Percentiles rank a stretch among this genome's conserved stretches.
phyloP scores from a whole-genome alignment of 805 yeast species.

The Limtongia smithiae region DNA sequence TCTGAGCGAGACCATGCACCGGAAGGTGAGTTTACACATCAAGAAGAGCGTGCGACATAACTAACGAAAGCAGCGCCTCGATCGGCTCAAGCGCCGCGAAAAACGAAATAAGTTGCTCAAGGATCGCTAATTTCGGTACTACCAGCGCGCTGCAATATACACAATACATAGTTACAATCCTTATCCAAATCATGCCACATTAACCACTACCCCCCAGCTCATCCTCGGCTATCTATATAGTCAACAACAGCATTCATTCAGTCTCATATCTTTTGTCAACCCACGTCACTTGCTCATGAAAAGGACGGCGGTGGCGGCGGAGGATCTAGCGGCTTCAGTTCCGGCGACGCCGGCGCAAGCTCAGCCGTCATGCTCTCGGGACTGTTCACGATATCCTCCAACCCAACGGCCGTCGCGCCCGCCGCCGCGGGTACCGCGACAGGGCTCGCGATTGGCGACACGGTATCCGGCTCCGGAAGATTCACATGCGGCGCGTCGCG shows the following conservation, averaged over 20 bases:
- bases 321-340: conserved; percentile 14
- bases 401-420: conserved; percentile 4
- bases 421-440: conserved; percentile 13
- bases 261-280: no score
- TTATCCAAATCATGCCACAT: not conserved
- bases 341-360: conserved; percentile 8
- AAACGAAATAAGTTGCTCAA: conserved; percentile 91
- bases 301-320: conserved; percentile 5
- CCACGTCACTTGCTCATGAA: no score
- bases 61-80: conserved; percentile 46
- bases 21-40: conserved; percentile 49
- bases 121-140: conserved; percentile 85
- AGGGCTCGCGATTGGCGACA: not conserved
- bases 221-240: no score
- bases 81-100: conserved; percentile 82
- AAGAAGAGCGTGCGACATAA: not conserved
- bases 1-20: conserved; percentile 83
- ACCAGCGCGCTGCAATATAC: no score
- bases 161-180: not conserved
- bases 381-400: conserved; percentile 8
- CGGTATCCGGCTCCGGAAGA: conserved; percentile 4
- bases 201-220: no score
- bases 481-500: conserved; percentile 4
- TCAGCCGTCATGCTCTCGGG: conserved; percentile 10
- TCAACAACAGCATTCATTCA: no score